Conservation (phyloP, 2,329 filamentous ascomycete species). For the Cryphonectria radicalis region DNA sequence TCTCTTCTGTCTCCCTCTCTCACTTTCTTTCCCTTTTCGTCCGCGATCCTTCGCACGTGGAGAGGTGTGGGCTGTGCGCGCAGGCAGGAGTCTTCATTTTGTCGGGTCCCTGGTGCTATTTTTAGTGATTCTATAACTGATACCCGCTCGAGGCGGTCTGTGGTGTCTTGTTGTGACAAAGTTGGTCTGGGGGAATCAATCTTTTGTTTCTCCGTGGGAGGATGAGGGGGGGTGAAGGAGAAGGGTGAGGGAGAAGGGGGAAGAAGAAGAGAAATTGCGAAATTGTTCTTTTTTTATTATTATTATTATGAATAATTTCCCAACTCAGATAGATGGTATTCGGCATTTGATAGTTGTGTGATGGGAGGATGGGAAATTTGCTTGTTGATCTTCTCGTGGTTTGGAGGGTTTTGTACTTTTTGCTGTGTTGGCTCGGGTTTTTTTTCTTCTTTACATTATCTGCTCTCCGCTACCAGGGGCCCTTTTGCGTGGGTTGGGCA, state of each 20-base stretch:
- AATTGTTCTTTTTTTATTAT: not conserved
- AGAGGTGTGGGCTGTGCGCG: not conserved
- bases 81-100: not conserved
- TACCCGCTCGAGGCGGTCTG: constrained; percentile 3
- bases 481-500: not conserved
- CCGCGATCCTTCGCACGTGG: constrained; percentile 9
- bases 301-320: not conserved
- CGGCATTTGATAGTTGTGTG: not conserved
- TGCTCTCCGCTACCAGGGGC: not conserved
- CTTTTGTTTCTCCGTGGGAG: not conserved
- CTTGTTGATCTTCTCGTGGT: not conserved
- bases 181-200: too few species aligned
- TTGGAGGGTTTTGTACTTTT: not conserved
- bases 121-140: not conserved
- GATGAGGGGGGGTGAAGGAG: not conserved
- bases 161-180: not conserved
- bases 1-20: not conserved
- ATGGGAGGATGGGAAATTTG: not conserved
- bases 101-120: not conserved
- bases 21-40: not conserved
- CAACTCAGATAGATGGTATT: not conserved
- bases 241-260: not conserved
- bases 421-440: not conserved
- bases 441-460: not conserved
- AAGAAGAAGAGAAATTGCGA: not conserved